Evolutionary conservation across 495 filamentous ascomycete species (phyloP).

Genomic region (Penicillium mononematosum): DNA sequence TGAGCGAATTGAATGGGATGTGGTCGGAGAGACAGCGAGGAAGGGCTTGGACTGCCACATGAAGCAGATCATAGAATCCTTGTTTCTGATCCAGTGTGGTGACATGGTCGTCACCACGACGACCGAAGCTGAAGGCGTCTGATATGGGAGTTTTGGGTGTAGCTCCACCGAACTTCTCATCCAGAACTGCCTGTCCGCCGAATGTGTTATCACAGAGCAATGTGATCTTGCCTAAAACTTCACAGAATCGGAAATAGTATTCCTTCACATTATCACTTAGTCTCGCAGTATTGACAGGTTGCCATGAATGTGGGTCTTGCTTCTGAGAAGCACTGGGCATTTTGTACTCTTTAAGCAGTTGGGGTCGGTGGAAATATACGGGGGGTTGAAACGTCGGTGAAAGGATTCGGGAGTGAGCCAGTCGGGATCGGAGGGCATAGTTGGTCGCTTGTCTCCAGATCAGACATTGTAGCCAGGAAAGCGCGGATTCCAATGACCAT

Average conservation of each 20-base stretch:
- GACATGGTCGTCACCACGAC: constrained; percentile 77
- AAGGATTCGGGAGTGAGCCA: constrained; percentile 46
- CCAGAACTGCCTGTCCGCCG: constrained; percentile 89
- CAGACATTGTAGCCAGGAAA: constrained; percentile 87
- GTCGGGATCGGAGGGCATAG: constrained; percentile 79
- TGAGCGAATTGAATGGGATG: constrained; percentile 88
- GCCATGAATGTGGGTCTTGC: constrained; percentile 41
- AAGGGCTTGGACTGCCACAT: constrained; percentile 92
- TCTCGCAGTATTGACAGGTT: constrained; percentile 69
- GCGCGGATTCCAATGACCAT: constrained; percentile 94
- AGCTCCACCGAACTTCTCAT: constrained; percentile 86
- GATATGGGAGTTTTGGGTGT: constrained; percentile 92
- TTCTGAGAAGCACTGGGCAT: constrained; percentile 37
- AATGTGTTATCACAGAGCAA: constrained; percentile 95
- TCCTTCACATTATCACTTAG: constrained; percentile 74
- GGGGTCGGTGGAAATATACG: constrained; percentile 37
- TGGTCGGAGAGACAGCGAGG: constrained; percentile 88
- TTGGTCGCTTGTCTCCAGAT: constrained; percentile 82
- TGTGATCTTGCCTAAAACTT: constrained; percentile 92
- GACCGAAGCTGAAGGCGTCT: constrained; percentile 86
- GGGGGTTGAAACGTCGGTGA: constrained; percentile 40
- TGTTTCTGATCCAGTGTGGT: constrained; percentile 80
- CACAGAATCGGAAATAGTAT: constrained; percentile 86
- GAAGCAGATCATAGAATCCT: constrained; percentile 91
- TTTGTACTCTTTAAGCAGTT: constrained; percentile 41